Evolutionary conservation across 345 rosid genomes (phyloP).

Genomic region (Eucalyptus microcorys): DNA sequence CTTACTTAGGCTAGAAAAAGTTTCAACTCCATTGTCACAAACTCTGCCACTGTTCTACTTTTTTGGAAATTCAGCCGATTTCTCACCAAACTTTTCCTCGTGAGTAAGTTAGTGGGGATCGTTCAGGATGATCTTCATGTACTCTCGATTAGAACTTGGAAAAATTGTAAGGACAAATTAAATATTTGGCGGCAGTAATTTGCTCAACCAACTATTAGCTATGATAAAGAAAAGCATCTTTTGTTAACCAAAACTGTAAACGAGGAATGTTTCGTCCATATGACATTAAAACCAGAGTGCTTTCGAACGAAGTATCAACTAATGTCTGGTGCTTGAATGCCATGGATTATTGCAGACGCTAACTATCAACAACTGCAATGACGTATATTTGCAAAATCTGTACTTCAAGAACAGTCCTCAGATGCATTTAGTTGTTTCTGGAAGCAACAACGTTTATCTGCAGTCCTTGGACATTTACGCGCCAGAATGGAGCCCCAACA

Average conservation of each 20-base stretch:
- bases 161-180: neutral
- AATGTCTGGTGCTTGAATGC: neutral
- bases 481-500: slow-evolving; percentile 25
- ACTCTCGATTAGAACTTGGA: neutral
- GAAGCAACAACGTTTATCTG: neutral
- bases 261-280: neutral
- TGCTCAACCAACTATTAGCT: neutral
- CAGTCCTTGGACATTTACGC: neutral
- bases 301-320: neutral
- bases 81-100: neutral
- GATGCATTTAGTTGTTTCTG: neutral
- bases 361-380: neutral
- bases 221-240: too few species aligned
- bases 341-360: neutral
- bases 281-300: neutral
- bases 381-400: neutral
- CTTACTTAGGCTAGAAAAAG: neutral
- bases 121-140: neutral
- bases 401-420: neutral
- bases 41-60: neutral
- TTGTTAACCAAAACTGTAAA: neutral
- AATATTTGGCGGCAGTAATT: neutral
- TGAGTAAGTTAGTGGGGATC: neutral
- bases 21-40: neutral
- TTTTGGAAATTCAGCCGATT: neutral